Base-by-base conservation (phyloP, 2,329 filamentous ascomycete genomes). In the Trichoderma sp. region DNA sequence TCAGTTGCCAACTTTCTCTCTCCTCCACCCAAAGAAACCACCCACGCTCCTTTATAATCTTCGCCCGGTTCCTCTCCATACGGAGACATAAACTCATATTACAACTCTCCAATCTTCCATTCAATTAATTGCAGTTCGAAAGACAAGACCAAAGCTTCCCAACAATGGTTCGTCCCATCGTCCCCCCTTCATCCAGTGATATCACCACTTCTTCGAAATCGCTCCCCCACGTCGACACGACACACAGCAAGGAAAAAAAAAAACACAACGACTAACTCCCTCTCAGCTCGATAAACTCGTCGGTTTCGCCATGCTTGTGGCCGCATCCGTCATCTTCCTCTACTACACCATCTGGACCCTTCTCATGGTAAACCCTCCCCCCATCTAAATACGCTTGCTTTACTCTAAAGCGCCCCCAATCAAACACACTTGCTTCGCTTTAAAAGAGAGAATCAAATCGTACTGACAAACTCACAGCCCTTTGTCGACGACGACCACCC, bases 261-360 rank as follows among this genome's bases (percentile, higher is more conserved):
- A 24, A 24, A 14, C 28, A 53, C 2, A 26, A 4, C 32, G 53
- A 39, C 67, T 61, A 70, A 62, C 11, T 36, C 18, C 9, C 9
- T 65, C 15, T 24, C 82, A 99, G 96, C 92, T 98, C 85, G 96
- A 97, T 89, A 95, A 93, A 90, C 88, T 90, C 81, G 86, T 89
- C 79, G 88, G 88, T 80, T 85, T 89, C 86, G 87, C 88, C 88
- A 90, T 90, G 88, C 86, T 90, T 82, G 87, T 89, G 87, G 88
- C 87, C 81, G 87, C 88, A 78, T 86, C 87, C 75, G 86, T 88
- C 82, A 86, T 90, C 79, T 90, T 90, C 79, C 84, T 88, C 78
- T 99, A 99, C 89, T 99, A 99, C 86, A 96, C 94, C 75, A 89
- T 97, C 83, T 99, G 96, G 96, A 97, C 96, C 32, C 88, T 99